Evolutionary conservation across 2,329 filamentous ascomycete species (phyloP).

Genomic region (Epichloe glyceriae): DNA sequence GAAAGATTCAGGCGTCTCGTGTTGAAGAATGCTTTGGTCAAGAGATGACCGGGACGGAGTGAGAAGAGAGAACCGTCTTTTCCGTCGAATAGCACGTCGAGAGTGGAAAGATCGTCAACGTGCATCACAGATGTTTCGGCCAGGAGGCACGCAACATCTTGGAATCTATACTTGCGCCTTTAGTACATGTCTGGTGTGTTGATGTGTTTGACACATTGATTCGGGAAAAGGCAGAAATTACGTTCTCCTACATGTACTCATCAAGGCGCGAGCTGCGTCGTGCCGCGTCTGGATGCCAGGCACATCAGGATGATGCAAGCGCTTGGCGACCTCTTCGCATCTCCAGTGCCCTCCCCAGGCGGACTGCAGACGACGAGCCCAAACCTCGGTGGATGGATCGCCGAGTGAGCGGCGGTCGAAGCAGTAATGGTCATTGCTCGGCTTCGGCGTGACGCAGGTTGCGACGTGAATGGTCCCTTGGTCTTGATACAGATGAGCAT

Average conservation of each 20-base stretch:
- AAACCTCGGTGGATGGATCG: conserved; percentile 4
- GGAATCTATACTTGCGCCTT: not conserved
- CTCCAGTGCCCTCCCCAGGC: conserved; percentile 6
- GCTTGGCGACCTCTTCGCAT: conserved; percentile 6
- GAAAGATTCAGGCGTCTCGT: not conserved
- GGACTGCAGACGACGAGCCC: conserved; percentile 6
- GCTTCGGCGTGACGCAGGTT: conserved; percentile 2
- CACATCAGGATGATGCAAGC: not conserved
- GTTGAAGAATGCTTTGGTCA: not conserved
- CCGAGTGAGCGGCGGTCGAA: conserved; percentile 6
- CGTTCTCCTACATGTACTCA: conserved; percentile 4
- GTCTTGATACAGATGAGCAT: conserved; percentile 1
- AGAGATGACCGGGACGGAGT: not conserved
- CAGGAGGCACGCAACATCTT: conserved; percentile 1
- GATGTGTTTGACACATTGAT: not conserved
- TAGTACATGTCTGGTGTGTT: not conserved
- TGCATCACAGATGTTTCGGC: conserved; percentile 1
- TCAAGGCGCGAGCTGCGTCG: conserved; percentile 1
- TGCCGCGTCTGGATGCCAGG: not conserved
- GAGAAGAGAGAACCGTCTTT: not conserved
- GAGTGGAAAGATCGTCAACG: conserved; percentile 2
- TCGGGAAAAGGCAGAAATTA: not conserved
- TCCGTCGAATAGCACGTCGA: not conserved
- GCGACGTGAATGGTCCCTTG: conserved; percentile 1
- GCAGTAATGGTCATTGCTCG: conserved; percentile 4